Percentiles rank a stretch among this genome's conserved stretches.
These are phyloP conservation scores for Parietaria judaica DNA, from an alignment of 306 rosid genomes.

Conservation along the genomic window DNA sequence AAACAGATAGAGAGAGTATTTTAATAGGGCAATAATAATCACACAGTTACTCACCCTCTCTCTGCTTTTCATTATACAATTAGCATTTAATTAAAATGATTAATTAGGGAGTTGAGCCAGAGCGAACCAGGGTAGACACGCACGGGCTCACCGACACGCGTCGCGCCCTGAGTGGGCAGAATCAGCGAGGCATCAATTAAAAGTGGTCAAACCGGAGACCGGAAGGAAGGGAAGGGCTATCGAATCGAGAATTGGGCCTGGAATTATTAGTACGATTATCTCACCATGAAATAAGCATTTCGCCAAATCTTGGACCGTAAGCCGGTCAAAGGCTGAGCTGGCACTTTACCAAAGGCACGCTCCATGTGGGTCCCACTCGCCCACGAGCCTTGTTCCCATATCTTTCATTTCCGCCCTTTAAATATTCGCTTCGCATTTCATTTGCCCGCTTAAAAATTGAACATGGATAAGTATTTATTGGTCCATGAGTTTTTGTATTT, in stretches of 20 bases:
- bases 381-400: constrained; percentile 22
- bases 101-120: neutral
- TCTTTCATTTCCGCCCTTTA: neutral
- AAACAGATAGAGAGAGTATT: neutral
- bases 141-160: constrained; percentile 30
- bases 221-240: constrained; percentile 15
- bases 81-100: constrained; percentile 3
- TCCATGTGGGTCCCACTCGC: constrained; percentile 22
- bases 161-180: neutral
- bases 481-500: too few species aligned
- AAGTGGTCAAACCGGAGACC: constrained; percentile 33
- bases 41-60: neutral
- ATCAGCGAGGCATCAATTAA: constrained; percentile 19
- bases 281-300: neutral
- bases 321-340: constrained; percentile 29
- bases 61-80: neutral
- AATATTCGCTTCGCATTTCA: neutral
- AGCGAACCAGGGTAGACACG: constrained; percentile 15
- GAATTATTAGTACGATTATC: neutral
- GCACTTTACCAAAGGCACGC: constrained; percentile 31
- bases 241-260: neutral
- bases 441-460: neutral
- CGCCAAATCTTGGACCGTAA: constrained; percentile 15
- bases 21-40: constrained; percentile 5
- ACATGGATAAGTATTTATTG: neutral